phyloP scores from a whole-genome alignment of 495 filamentous ascomycete species.

The Neurospora cerealis region DNA sequence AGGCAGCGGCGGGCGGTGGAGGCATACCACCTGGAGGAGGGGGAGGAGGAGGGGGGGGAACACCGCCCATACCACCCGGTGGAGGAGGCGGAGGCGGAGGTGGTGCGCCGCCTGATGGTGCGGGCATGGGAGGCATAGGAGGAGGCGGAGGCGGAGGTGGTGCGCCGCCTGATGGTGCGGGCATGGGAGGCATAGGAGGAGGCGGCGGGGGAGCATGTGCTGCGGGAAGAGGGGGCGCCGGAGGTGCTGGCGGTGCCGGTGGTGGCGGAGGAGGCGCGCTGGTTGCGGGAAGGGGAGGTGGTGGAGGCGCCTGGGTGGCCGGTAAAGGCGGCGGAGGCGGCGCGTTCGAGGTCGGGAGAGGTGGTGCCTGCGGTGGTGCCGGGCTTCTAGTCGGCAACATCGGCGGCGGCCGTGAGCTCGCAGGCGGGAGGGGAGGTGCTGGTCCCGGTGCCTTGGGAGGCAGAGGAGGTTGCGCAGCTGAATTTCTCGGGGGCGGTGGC shows the following conservation, averaged over 20 bases:
- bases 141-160: constrained; percentile 34
- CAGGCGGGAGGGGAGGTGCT: constrained; percentile 51
- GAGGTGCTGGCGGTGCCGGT: constrained; percentile 23
- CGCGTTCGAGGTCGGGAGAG: constrained; percentile 28
- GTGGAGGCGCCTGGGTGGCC: constrained; percentile 24
- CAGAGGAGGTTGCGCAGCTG: constrained; percentile 42
- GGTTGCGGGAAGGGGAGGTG: constrained; percentile 21
- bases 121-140: no score
- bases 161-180: constrained; percentile 13
- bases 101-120: constrained; percentile 16
- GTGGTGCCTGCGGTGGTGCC: constrained; percentile 40
- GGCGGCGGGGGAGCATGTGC: constrained; percentile 25
- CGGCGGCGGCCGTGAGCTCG: constrained; percentile 31
- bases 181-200: constrained; percentile 29
- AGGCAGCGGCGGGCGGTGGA: constrained; percentile 40
- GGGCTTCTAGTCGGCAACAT: constrained; percentile 27
- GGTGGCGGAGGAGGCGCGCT: constrained; percentile 30
- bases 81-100: constrained; percentile 33
- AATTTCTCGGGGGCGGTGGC: constrained; percentile 52
- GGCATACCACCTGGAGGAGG: constrained; percentile 40
- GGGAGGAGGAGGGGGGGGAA: constrained; percentile 42
- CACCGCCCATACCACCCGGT: constrained; percentile 18
- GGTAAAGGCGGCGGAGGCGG: constrained; percentile 29
- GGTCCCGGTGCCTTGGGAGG: constrained; percentile 60
- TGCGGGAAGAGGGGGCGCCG: constrained; percentile 22